Evolutionary conservation across 441 rosid species (phyloP), one percentile per base, ranked within the genome.

Genomic region (Arabidopsis hybrid): DNA sequence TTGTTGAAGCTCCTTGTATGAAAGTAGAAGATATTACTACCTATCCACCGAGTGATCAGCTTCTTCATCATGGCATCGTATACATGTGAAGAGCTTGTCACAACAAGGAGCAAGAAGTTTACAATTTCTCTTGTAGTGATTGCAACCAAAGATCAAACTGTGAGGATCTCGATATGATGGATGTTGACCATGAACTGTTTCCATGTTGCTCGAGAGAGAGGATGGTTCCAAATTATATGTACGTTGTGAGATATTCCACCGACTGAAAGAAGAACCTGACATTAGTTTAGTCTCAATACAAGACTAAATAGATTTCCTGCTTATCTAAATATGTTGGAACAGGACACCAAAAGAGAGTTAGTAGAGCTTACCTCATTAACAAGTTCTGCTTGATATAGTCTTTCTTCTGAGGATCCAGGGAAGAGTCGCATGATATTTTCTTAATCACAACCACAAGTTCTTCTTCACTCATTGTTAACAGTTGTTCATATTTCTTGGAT

Each of bases 41-140:
- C 98, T 91, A 65, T 95, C 97, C 92, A 93, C 88, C 3, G 95
- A 80, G 78, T 95, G 99, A 70, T 93, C 98, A 32, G 95, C 85
- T 78, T 91, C 97, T 81, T 93, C 87, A 79, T 95, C 99, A 71
- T 95, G 99, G 82, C 99, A 93, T 79, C 91, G 84, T 69, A 97
- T 87, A 83, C 99, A 93, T 3, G 98, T 75, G 75, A 76, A 91
- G 57, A 95, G 86, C 81, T 91, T 85, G 73, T 91, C 85, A 51
- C 99, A 95, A 74, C 99, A 95, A 77, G 90, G 89, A 67, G 98
- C 94, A 42, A 89, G 92, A 40, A 93, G 86, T 76, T 93, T 95
- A 78, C 99, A 93, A 76, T 88, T 95, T 80, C 99, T 86, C 75
- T 88, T 93, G 82, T 95, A 95, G 76, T 95, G 99, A 59, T 90